Evolutionary conservation across 192 early-diverging fungal genomes (phyloP), one percentile per base, ranked within the genome.

Genomic region (Coemansia aciculifera): DNA sequence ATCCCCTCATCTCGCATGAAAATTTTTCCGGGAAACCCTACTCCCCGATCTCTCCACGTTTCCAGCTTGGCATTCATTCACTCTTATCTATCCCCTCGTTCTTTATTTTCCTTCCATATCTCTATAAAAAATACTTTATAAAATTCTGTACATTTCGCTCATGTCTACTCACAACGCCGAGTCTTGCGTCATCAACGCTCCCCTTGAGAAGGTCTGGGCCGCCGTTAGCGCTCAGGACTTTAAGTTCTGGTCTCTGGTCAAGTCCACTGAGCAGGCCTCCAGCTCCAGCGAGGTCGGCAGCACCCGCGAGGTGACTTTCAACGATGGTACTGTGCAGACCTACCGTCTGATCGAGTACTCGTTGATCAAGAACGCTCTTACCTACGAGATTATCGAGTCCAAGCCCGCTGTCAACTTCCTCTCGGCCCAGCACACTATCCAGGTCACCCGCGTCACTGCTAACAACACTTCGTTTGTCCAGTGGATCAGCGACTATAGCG

Each of bases 401-500:
- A 67, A 77, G 38, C 87, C 87, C 1, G 71, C 87, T 10, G 77
- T 85, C 4, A 54, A 49, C n/a, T 77, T 81, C 67, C 75, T 88
- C 62, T 86, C 85, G 2, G 85, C 87, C 21, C 64, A 84, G 60
- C 84, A 88, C 69, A 84, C 84, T 1, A 78, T 88, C 67, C 64
- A 67, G 23, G 73, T 83, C 44, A 72, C 71, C 56, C 69, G 72
- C 9, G 85, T 88, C 31, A 77, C 87, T 0, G 60, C 81, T 8
- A 80, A 85, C 64, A 71, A 88, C 72, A 74, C 84, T 0, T 73
- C 87, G n/a, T 86, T 82, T 77, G 87, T 88, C 38, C 77, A 84
- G 64, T 88, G 87, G 87, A 63, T 79, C n/a, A 83, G 84, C 67
- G 84, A 85, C 49, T 88, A 84, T 32, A 84, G 82, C 40, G 79